Base-by-base conservation (phyloP, 805 yeast species). In the Lipomyces mesembrius region DNA sequence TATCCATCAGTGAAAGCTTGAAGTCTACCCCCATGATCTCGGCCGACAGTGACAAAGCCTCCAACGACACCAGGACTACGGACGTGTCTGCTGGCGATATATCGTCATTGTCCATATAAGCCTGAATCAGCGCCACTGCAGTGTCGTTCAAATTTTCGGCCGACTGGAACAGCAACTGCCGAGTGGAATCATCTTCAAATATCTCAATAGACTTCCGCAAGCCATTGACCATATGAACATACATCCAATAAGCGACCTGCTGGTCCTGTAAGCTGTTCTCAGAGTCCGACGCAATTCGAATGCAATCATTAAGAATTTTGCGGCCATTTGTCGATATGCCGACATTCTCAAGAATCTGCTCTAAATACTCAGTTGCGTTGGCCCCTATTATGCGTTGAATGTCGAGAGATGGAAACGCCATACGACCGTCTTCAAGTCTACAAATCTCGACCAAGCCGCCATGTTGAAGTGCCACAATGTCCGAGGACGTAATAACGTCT, bases 1-100 rank as follows among this genome's bases (percentile, higher is more conserved):
- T 82, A 68, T 91, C 96, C 68, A 91, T 84, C 39, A 94, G 77
- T 65, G 89, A 89, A 20, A 80, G 80, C 53, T 82, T 73, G 72
- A 87, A 86, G 0, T 79, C 82, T 0, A 70, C 61, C 0, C 79
- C 79, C 67, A 75, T 43, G 29, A 71, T 59, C 12, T 63, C 60
- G 1, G 75, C 70, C 20, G 69, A 64, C 0, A 65, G 57, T 17
- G 75, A 51, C 25, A 73, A 20, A 9, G 73, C 73, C 29, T 72
- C 65, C 46, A 77, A 65, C 35, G 74, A 64, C 29, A 64, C 57
- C 56, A 67, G 70, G 9, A 58, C 59, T 5, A 66, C 29, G 12
- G 63, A 46, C 35, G 67, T 52, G 17, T 68, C 63, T 34, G 57
- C 66, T 11, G 55, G 37, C n/a, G 64, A 59, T 29, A 64, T 20